Conservation (phyloP, 768 basidiomycete genomes). For the Calocybe gangraenosa region DNA sequence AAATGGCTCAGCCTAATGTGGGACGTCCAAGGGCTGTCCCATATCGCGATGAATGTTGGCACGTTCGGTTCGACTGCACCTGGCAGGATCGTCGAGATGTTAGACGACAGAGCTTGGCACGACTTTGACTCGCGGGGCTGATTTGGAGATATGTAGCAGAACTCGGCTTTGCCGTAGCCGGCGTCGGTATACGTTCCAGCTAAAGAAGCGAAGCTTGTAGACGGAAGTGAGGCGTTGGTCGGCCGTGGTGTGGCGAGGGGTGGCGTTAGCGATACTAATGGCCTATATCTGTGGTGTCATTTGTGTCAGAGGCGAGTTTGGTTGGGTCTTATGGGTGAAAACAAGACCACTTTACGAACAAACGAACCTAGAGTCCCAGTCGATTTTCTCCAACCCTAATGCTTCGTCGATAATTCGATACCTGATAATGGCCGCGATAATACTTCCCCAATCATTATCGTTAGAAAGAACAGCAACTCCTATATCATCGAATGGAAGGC, state of each 20-base stretch:
- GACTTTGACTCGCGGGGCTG: constrained; percentile 4
- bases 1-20: not conserved
- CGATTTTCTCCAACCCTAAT: constrained; percentile 17
- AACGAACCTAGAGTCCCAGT: constrained; percentile 14
- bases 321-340: not conserved
- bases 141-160: constrained; percentile 13
- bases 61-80: not conserved
- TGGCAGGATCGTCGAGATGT: constrained; percentile 8
- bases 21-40: constrained; percentile 5
- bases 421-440: constrained; percentile 14
- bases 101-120: constrained; percentile 4
- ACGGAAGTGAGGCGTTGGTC: constrained; percentile 13
- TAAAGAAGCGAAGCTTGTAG: constrained; percentile 12
- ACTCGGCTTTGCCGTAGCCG: constrained; percentile 20
- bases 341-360: too few species aligned
- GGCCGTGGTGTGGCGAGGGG: constrained; percentile 5
- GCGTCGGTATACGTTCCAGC: constrained; percentile 19
- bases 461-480: constrained; percentile 20
- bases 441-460: constrained; percentile 15
- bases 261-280: not conserved
- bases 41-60: constrained; percentile 11
- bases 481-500: constrained; percentile 17
- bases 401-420: constrained; percentile 18
- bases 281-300: constrained; percentile 3
- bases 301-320: too few species aligned